Evolutionary conservation across 805 yeast species (phyloP), one percentile per base, ranked within the genome.

Genomic region (Wickerhamiella australiensis): DNA sequence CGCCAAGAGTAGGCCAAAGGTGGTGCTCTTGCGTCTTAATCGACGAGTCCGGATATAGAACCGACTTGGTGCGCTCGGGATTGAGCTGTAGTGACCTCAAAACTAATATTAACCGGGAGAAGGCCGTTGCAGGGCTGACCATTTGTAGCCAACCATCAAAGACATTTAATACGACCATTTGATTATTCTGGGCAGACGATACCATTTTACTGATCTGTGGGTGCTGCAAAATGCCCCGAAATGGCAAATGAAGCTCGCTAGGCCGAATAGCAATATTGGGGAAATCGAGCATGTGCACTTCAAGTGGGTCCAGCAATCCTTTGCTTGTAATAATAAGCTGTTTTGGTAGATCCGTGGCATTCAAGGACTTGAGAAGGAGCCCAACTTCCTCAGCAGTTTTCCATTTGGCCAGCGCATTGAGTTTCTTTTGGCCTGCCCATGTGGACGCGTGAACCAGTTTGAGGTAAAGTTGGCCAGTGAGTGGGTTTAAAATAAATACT

Each of bases 321-420:
- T 84, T 85, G 58, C 97, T 72, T 0, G 96, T 84, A 8, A 85
- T 88, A 61, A 92, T 83, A 52, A 92, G 68, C 65, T 88, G 95
- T 59, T 83, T 83, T 1, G 98, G 98, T 59, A 87, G 96, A 65
- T 92, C 96, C 59, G 90, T 96, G 49, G 78, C 73, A 0, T 96
- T 96, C 49, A 92, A 67, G 0, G 96, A 85, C 40, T 96, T 73
- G 17, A 92, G 75, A 55, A 92, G 69, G 0, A 95, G 94, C 13
- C 96, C 90, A 20, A 86, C 94, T 65, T 90, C 97, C 66, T 92
- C 99, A 0, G 98, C 97, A 1, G 97, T 80, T 63, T 90, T 92
- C 98, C 98, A 92, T 62, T 92, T 92, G 1, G 97, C 88, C 55
- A 92, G 68, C 61, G 92, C 96, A 25, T 92, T 82, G 53, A 90